phyloP scores from a whole-genome alignment of 169 alveolate genomes.

The Cryptosporidium tyzzeri region DNA sequence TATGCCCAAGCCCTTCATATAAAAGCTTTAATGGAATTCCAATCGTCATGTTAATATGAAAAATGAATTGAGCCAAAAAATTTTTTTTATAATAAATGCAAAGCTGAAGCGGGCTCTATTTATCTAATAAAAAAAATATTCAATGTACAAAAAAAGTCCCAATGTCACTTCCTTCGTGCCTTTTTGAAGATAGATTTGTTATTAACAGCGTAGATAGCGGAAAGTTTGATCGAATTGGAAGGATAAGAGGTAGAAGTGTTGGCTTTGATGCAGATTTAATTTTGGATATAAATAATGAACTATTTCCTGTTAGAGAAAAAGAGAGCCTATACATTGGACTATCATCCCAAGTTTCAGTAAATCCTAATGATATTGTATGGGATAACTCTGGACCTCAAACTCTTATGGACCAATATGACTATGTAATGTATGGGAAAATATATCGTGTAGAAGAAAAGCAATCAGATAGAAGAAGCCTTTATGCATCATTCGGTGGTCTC shows the following conservation, averaged over 20 bases:
- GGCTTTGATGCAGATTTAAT: slow-evolving; percentile 92
- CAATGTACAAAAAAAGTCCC: background rate
- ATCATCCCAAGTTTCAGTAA: slow-evolving; percentile 77
- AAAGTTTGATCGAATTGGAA: slow-evolving; percentile 89
- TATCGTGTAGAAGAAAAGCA: slow-evolving; percentile 90
- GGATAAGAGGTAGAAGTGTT: slow-evolving; percentile 90
- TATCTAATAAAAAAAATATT: background rate
- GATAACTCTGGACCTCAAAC: slow-evolving; percentile 76
- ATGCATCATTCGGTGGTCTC: slow-evolving; percentile 92
- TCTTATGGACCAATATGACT: slow-evolving; percentile 87
- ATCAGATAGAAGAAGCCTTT: slow-evolving; percentile 89
- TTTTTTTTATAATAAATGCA: background rate
- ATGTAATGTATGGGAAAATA: slow-evolving; percentile 91
- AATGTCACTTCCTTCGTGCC: slow-evolving; percentile 74
- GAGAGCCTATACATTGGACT: slow-evolving; percentile 80
- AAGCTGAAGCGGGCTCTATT: slow-evolving; percentile 23
- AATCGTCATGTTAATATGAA: slow-evolving; percentile 85
- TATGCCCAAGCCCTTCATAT: slow-evolving; percentile 98
- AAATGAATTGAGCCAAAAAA: background rate
- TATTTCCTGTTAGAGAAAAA: slow-evolving; percentile 88
- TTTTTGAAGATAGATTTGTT: slow-evolving; percentile 91
- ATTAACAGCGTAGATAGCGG: slow-evolving; percentile 89
- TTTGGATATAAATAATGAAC: slow-evolving; percentile 88
- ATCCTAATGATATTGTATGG: slow-evolving; percentile 47
- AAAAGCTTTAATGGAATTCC: slow-evolving; percentile 97